Percentiles rank a stretch among this genome's conserved stretches.
Conservation (phyloP, 345 rosid genomes). For the Populus tremula region DNA sequence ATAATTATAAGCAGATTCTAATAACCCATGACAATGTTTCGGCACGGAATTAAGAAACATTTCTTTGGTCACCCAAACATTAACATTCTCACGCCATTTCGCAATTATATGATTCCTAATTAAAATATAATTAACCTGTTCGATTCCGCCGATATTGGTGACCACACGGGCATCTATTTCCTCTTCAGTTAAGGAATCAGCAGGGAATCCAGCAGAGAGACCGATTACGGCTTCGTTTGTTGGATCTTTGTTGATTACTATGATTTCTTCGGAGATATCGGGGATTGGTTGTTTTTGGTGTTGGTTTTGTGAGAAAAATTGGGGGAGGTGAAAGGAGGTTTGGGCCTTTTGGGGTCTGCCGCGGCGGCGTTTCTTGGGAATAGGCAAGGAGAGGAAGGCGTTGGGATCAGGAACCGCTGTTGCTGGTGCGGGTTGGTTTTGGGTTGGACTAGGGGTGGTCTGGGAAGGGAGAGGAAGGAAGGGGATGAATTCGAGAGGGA, state of each 20-base stretch:
- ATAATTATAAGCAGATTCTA: conserved; percentile 78
- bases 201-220: conserved; percentile 90
- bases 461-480: conserved; percentile 37
- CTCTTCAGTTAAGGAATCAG: conserved; percentile 83
- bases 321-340: conserved; percentile 40
- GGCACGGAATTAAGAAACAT: conserved; percentile 67
- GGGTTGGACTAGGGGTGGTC: conserved; percentile 12
- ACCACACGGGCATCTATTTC: conserved; percentile 84
- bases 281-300: conserved; percentile 23
- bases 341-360: conserved; percentile 72
- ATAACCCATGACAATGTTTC: conserved; percentile 56
- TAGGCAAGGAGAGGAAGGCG: conserved; percentile 54
- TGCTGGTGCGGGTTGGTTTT: conserved; percentile 17
- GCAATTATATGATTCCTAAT: conserved; percentile 84
- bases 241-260: conserved; percentile 85
- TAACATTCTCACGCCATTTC: conserved; percentile 76
- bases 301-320: conserved; percentile 9
- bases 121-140: conserved; percentile 92
- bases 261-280: conserved; percentile 74
- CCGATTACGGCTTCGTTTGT: conserved; percentile 85
- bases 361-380: conserved; percentile 83
- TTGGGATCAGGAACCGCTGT: conserved; percentile 8
- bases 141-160: conserved; percentile 78
- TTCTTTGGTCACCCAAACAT: conserved; percentile 73
- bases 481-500: conserved; percentile 40